These are phyloP conservation scores for Plasmodium gallinaceum DNA, from an alignment of 169 alveolate genomes.

Conservation along the genomic window DNA sequence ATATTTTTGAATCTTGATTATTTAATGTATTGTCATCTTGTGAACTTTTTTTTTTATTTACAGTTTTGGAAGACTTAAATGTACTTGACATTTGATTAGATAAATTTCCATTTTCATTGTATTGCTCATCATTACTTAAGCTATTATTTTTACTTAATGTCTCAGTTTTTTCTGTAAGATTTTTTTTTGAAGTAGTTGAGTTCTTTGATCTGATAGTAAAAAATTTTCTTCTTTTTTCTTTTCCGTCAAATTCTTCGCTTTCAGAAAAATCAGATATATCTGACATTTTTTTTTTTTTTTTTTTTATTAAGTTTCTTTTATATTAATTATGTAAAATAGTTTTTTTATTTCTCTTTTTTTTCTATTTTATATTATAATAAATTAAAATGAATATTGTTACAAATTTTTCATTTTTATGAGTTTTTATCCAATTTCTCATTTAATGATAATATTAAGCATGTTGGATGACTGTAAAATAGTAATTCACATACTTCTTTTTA, in stretches of 20 bases:
- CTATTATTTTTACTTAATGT: slow-evolving; percentile 25
- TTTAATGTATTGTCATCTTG: slow-evolving; percentile 32
- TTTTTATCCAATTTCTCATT: too few relatives aligned
- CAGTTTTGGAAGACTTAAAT: slow-evolving; percentile 8
- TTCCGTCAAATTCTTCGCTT: slow-evolving; percentile 22
- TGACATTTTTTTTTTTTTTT: slow-evolving; percentile 44
- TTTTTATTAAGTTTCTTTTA: neutral
- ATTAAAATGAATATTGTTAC: too few relatives aligned
- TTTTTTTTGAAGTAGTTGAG: slow-evolving; percentile 18
- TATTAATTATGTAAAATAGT: too few relatives aligned
- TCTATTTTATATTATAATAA: too few relatives aligned
- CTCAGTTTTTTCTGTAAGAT: slow-evolving; percentile 13
- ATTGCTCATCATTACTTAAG: slow-evolving; percentile 7
- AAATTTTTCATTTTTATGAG: too few relatives aligned
- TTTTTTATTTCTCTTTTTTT: too few relatives aligned
- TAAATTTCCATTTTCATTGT: slow-evolving; percentile 26
- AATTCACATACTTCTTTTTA: too few relatives aligned
- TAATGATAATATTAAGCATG: too few relatives aligned
- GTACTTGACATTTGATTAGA: slow-evolving; percentile 40
- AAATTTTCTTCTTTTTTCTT: slow-evolving; percentile 25
- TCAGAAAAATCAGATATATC: slow-evolving; percentile 67
- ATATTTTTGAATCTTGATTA: slow-evolving; percentile 29
- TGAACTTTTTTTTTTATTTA: slow-evolving; percentile 15
- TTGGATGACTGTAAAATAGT: too few relatives aligned
- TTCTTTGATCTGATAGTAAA: slow-evolving; percentile 19